phyloP scores from a whole-genome alignment of 345 rosid genomes.

The Luvunga scandens region DNA sequence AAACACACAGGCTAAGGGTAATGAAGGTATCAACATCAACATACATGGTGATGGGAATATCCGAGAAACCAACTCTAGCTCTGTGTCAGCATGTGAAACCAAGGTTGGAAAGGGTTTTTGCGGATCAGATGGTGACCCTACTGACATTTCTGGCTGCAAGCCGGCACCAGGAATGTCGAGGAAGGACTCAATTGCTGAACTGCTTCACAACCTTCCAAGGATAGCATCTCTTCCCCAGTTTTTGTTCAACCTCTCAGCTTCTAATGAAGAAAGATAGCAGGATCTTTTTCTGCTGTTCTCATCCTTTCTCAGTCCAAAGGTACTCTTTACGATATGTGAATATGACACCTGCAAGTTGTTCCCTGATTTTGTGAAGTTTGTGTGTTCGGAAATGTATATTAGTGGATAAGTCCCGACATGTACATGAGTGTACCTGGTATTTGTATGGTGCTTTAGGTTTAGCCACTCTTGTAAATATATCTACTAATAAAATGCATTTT shows the following conservation, averaged over 20 bases:
- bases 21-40: neutral
- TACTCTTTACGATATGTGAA: neutral
- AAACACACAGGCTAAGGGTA: conserved; percentile 26
- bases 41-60: neutral
- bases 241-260: conserved; percentile 38
- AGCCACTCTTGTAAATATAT: neutral
- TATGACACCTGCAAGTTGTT: neutral
- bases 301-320: neutral
- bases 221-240: conserved; percentile 61
- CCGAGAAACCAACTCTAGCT: conserved; percentile 8
- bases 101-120: neutral
- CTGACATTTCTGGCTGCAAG: conserved; percentile 28
- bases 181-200: conserved; percentile 59
- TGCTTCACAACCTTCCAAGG: conserved; percentile 62
- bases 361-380: conserved; percentile 6
- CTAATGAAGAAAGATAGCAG: conserved; percentile 24
- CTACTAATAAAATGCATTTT: neutral
- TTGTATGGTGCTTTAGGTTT: neutral
- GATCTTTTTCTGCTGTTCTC: neutral
- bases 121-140: neutral
- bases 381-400: conserved; percentile 23
- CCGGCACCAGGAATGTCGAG: conserved; percentile 37
- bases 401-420: conserved; percentile 27
- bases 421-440: neutral
- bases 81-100: conserved; percentile 3